These are phyloP conservation scores for Fusarium sp. DNA, from an alignment of 2,329 filamentous ascomycete genomes.

Conservation along the genomic window DNA sequence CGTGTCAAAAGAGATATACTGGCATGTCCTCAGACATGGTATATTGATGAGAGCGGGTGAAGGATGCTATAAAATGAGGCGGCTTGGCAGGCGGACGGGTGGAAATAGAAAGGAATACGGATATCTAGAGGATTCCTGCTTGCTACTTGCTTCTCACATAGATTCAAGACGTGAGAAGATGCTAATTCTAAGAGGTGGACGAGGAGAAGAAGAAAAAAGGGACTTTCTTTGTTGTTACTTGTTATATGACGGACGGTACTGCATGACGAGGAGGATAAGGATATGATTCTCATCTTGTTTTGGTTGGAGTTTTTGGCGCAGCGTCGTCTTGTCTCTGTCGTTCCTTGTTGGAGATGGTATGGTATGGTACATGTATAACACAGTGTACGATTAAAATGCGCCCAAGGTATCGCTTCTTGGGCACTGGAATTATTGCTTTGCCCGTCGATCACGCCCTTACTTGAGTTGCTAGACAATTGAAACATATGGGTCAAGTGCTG, in stretches of 20 bases:
- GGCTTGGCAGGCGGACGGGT: not conserved
- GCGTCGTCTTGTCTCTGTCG: not conserved
- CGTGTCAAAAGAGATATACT: not conserved
- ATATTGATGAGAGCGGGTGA: not conserved
- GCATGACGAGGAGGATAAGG: constrained; percentile 10
- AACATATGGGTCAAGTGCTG: not conserved
- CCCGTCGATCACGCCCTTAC: not conserved
- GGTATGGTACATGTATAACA: not conserved
- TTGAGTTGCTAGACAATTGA: not conserved
- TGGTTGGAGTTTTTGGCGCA: constrained; percentile 25
- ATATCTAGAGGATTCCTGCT: constrained; percentile 15
- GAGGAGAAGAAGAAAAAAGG: not conserved
- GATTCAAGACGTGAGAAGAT: constrained; percentile 4
- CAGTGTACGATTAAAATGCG: not conserved
- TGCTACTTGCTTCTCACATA: constrained; percentile 15
- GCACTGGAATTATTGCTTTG: not conserved
- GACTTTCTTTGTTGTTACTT: not conserved
- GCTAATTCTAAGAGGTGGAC: not conserved
- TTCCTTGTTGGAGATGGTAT: not conserved
- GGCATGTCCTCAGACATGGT: not conserved
- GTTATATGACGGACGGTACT: constrained; percentile 25
- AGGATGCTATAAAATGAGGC: not conserved
- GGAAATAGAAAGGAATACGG: not conserved
- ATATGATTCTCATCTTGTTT: constrained; percentile 18
- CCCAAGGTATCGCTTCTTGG: not conserved